Evolutionary conservation across 2,329 filamentous ascomycete genomes (phyloP), one percentile per base, ranked within the genome.

Genomic region (Paecilomyces formosus): DNA sequence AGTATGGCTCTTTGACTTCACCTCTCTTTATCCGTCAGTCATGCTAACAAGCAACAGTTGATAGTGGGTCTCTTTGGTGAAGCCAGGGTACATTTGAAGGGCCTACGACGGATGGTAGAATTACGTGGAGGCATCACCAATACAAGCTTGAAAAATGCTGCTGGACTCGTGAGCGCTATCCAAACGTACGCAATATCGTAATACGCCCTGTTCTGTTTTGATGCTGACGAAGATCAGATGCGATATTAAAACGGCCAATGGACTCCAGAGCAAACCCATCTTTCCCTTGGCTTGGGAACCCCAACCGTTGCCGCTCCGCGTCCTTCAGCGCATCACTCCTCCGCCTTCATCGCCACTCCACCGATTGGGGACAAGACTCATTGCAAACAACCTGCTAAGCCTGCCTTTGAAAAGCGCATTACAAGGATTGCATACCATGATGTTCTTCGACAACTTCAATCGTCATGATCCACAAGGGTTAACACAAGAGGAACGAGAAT

Each of bases 51-150:
- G 31, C 9, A 9, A 18, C 33, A 74, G 72, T 60, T 74, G 55
- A 72, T 75, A 21, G 65, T 73, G 53, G 74, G 72, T 9, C 63
- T 72, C 35, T 75, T 75, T 55, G 66, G 69, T 45, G 74, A 76
- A 63, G 71, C 71, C 15, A 67, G 66, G 45, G 70, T 76, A 22
- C 75, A 78, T 60, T 63, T 76, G 8, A 64, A 65, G 31, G 74
- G 74, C 3, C 64, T 77, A 11, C 70, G 68, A 57, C 66, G 64
- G 11, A 73, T 76, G 69, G 71, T 76, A 12, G 69, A 72, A 3
- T 60, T 72, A n/a, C 69, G 73, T 5, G 72, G 73, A 30, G 71
- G 71, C 2, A 69, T 73, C 52, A 59, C 59, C 28, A 56, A 64
- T 45, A 59, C 67, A 18, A 65, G 64, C 54, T 66, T 71, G 24